phyloP scores from a whole-genome alignment of 116 monocot genomes.

The Cymodocea nodosa region DNA sequence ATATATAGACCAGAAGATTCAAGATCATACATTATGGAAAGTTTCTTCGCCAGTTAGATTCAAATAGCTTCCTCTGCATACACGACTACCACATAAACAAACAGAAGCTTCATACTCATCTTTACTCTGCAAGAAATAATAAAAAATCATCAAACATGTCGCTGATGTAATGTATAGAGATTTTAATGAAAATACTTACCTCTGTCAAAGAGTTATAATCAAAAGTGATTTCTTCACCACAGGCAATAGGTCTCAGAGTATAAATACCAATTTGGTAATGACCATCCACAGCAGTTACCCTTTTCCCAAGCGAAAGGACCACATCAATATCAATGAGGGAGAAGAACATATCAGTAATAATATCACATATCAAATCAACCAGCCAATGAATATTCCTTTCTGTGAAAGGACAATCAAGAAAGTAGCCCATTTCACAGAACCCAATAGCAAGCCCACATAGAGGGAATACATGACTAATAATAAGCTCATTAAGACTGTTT shows the following conservation, averaged over 20 bases:
- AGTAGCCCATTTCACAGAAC: no score
- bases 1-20: neutral
- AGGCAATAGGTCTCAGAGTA: constrained; percentile 66
- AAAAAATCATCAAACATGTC: neutral
- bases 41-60: constrained; percentile 91
- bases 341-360: no score
- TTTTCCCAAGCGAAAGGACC: constrained; percentile 12
- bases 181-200: constrained; percentile 27
- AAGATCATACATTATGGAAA: constrained; percentile 61
- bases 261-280: constrained; percentile 98
- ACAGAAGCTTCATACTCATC: constrained; percentile 98
- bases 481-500: no score
- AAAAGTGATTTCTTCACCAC: constrained; percentile 98
- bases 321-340: neutral
- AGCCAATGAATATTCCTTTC: no score
- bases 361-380: no score
- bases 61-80: constrained; percentile 96
- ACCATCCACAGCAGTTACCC: constrained; percentile 99
- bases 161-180: neutral
- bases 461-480: no score
- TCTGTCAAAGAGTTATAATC: constrained; percentile 99
- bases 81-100: constrained; percentile 94
- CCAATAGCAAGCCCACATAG: no score
- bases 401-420: no score
- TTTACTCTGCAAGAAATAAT: constrained; percentile 68